Evolutionary conservation across 2,329 filamentous ascomycete genomes (phyloP).

Genomic region (Elsinoe necatrix): DNA sequence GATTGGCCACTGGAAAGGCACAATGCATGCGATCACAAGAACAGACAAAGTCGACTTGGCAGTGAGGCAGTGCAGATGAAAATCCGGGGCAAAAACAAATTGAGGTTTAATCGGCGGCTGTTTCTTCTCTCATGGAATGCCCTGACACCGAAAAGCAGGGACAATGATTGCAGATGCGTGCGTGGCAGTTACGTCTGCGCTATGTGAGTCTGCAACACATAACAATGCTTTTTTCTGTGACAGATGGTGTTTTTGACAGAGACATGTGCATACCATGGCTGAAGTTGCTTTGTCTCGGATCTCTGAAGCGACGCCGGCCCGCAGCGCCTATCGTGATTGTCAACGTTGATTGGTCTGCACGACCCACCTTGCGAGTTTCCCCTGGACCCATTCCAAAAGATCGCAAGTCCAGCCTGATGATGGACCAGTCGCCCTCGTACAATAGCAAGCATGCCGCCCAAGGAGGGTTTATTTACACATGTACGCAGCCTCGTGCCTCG

Average conservation of each 20-base stretch:
- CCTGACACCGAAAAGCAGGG: neutral
- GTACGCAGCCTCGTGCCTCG: neutral
- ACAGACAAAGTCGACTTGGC: conserved; percentile 3
- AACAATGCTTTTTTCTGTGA: neutral
- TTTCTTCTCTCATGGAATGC: neutral
- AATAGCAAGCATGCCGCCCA: neutral
- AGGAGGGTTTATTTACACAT: neutral
- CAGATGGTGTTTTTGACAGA: conserved; percentile 1
- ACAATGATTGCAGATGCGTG: neutral
- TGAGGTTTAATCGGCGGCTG: conserved; percentile 7
- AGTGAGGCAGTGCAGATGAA: conserved; percentile 11
- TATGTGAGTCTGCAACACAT: neutral
- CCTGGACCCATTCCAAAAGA: neutral
- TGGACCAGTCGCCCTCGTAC: neutral
- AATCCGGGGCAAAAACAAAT: conserved; percentile 7
- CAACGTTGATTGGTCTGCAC: neutral
- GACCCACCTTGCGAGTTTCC: neutral
- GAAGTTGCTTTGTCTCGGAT: conserved; percentile 11
- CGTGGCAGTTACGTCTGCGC: neutral
- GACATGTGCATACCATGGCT: conserved; percentile 1
- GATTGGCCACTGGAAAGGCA: conserved; percentile 11
- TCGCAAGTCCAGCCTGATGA: neutral
- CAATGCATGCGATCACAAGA: neutral
- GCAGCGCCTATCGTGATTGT: neutral
- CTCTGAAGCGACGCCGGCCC: conserved; percentile 3